These are phyloP conservation scores for Podaxis carcinomalis DNA, from an alignment of 768 basidiomycete species.

Conservation along the genomic window DNA sequence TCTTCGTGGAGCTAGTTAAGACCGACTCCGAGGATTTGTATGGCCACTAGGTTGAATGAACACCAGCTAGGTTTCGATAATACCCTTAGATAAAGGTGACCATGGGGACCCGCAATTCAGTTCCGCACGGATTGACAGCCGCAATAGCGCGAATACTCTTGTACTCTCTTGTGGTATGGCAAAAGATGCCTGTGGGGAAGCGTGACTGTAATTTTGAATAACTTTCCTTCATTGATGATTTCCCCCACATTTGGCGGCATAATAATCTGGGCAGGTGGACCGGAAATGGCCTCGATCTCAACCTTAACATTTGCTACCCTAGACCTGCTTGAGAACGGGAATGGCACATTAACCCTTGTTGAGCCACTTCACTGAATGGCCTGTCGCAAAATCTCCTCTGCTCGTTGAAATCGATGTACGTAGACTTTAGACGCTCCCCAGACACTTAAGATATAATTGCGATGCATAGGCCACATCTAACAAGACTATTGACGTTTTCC, in stretches of 20 bases:
- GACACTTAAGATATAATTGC: background rate
- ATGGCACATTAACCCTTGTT: conserved; percentile 43
- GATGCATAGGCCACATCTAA: conserved; percentile 13
- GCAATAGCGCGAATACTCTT: conserved; percentile 20
- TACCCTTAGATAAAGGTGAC: background rate
- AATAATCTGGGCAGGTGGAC: conserved; percentile 40
- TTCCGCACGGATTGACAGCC: conserved; percentile 17
- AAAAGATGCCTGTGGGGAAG: conserved; percentile 22
- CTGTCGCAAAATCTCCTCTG: conserved; percentile 49
- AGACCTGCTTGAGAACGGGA: conserved; percentile 36
- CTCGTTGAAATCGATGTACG: conserved; percentile 45
- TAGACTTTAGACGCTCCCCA: background rate
- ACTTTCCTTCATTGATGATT: conserved; percentile 23
- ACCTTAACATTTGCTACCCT: background rate
- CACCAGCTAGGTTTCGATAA: conserved; percentile 18
- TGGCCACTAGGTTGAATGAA: background rate
- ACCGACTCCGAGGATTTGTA: background rate
- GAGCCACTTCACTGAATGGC: conserved; percentile 57
- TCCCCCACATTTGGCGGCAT: conserved; percentile 39
- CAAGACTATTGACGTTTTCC: conserved; percentile 39
- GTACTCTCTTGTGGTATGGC: conserved; percentile 23
- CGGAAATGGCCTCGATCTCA: background rate
- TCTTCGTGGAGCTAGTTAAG: conserved; percentile 21
- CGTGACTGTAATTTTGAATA: conserved; percentile 21
- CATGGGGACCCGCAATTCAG: background rate